A percentile compares a stretch with the other conserved stretches of the same genome.
These are phyloP conservation scores for Balansia obtecta DNA, from an alignment of 2,329 filamentous ascomycete species.

Conservation along the genomic window DNA sequence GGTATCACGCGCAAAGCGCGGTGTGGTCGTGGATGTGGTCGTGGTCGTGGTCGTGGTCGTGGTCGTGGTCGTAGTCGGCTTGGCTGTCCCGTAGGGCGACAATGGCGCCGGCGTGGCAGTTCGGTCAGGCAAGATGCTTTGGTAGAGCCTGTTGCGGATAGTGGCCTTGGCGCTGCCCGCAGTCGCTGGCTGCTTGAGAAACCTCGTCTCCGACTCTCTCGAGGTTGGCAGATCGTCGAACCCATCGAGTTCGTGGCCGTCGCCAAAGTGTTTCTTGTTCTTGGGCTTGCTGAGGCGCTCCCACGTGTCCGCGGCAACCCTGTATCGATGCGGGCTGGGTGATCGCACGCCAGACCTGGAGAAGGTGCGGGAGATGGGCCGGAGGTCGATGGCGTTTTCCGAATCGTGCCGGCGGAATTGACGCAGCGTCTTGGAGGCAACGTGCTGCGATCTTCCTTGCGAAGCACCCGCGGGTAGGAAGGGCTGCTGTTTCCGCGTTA, in stretches of 20 bases:
- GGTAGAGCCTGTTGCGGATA: constrained; percentile 43
- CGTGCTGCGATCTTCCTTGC: constrained; percentile 65
- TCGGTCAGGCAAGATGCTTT: constrained; percentile 42
- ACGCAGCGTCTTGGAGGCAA: constrained; percentile 57
- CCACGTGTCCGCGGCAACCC: constrained; percentile 36
- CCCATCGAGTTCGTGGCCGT: constrained; percentile 80
- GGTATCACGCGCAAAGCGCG: constrained; percentile 54
- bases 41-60: constrained; percentile 17
- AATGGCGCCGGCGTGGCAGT: constrained; percentile 39
- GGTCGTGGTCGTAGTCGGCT: constrained; percentile 22
- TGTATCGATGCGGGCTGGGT: constrained; percentile 42
- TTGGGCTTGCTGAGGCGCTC: constrained; percentile 62
- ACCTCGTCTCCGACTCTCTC: constrained; percentile 66
- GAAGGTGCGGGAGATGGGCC: constrained; percentile 43
- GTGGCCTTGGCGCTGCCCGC: constrained; percentile 54
- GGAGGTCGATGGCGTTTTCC: constrained; percentile 50
- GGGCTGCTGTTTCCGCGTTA: constrained; percentile 50
- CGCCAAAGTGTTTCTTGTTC: constrained; percentile 55
- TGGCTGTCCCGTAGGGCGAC: constrained; percentile 45
- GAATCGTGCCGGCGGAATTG: constrained; percentile 73
- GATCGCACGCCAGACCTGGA: constrained; percentile 47
- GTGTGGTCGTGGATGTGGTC: no score
- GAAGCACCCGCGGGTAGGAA: constrained; percentile 71
- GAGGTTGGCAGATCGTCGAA: constrained; percentile 96
- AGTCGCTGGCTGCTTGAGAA: constrained; percentile 59